phyloP scores from a whole-genome alignment of 1,139 yeast genomes.

The Candida sp. region DNA sequence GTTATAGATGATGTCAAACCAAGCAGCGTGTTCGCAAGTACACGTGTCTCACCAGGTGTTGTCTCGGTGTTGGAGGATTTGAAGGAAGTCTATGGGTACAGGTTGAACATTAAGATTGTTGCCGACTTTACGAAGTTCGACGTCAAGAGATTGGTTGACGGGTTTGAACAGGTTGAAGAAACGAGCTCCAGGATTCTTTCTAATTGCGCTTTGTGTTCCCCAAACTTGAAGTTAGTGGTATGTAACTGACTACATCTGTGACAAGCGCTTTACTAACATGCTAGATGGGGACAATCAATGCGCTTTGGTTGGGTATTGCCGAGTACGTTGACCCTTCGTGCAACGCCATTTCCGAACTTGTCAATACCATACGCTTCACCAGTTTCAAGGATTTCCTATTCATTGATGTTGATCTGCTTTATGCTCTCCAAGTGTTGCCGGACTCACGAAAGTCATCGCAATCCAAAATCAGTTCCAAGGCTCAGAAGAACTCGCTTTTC shows the following conservation, averaged over 20 bases:
- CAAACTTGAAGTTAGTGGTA: slow-evolving; percentile 8
- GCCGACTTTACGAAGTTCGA: slow-evolving; percentile 13
- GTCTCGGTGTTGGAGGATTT: slow-evolving; percentile 7
- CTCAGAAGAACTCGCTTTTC: slow-evolving; percentile 19
- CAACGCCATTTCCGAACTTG: slow-evolving; percentile 5
- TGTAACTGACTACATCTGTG: neutral
- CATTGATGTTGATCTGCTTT: slow-evolving; percentile 36
- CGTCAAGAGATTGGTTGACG: slow-evolving; percentile 3
- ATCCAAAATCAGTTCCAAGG: slow-evolving; percentile 6
- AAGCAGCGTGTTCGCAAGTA: slow-evolving; percentile 10
- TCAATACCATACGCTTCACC: slow-evolving; percentile 5
- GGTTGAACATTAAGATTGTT: slow-evolving; percentile 10
- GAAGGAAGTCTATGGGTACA: slow-evolving; percentile 3
- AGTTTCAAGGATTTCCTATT: slow-evolving; percentile 22
- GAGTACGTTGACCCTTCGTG: slow-evolving; percentile 5
- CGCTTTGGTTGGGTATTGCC: slow-evolving; percentile 11
- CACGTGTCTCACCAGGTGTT: slow-evolving; percentile 9
- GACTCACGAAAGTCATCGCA: slow-evolving; percentile 13
- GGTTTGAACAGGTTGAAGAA: slow-evolving; percentile 6
- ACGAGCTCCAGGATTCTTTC: slow-evolving; percentile 2
- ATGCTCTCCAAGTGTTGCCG: slow-evolving; percentile 29
- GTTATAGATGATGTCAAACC: slow-evolving; percentile 15
- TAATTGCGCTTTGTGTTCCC: slow-evolving; percentile 8
- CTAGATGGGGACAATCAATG: slow-evolving; percentile 12
- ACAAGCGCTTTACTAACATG: neutral